Base-by-base conservation (phyloP, 176 grass and related monocot species). In the Typha latifolia region DNA sequence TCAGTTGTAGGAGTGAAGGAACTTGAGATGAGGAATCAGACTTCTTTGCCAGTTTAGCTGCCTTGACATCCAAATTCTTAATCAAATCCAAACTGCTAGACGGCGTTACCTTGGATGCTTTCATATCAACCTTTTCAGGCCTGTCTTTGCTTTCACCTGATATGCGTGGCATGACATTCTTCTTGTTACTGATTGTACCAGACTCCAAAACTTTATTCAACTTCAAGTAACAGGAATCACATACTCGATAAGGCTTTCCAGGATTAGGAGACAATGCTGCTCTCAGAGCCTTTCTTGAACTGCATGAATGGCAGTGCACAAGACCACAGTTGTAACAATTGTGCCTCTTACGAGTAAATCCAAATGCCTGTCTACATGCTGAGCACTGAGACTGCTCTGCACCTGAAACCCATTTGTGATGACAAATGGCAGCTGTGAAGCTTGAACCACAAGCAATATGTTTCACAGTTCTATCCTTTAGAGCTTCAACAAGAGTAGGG, bases 321-420 rank as follows among this genome's bases (percentile, higher is more conserved):
- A 99, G 78, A 10, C 94, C 94, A 76, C 94, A 99, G 51, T 99
- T 89, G 53, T 93, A 99, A 75, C 94, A 99, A 57, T 90, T 99
- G 80, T 99, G 94, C 74, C 86, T 82, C 81, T 99, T 99, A 27
- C 94, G 66, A 68, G 94, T 99, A 70, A 99, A 99, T 51, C 94
- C 94, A 78, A 99, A 99, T 78, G 94, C 85, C 53, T 85, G 94
- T 66, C 94, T 90, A 53, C 94, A 99, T 48, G 89, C 76, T 5
- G 89, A 84, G 53, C 94, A 99, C 50, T 93, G 94, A 55, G 94
- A 92, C 62, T 99, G 94, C 75, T 99, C 94, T 62, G 85, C 82
- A 70, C 94, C 89, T 4, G 89, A 99, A 26, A 93, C 81, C 86
- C 85, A 99, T 69, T 99, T 99, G 77, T 99, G 94, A 49, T 90